Evolutionary conservation across 164 flowering plant genomes (phyloP).

Genomic region (Magnolia sinica): DNA sequence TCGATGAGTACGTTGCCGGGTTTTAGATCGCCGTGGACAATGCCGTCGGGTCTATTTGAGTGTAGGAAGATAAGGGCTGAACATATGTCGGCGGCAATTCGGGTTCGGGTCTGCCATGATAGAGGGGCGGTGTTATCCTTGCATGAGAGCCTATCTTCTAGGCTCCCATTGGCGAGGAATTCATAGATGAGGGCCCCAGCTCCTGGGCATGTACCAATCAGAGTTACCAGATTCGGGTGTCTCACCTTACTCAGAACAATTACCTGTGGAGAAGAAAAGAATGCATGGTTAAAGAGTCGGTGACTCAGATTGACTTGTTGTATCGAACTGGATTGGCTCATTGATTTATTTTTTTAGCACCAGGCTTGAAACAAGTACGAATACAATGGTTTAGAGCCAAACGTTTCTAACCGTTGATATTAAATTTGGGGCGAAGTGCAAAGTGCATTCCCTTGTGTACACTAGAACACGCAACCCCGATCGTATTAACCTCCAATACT

Average conservation of each 20-base stretch:
- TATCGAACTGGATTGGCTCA: no score
- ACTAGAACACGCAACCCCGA: no score
- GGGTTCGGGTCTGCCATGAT: slow-evolving; percentile 74
- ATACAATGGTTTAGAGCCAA: no score
- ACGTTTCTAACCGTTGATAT: no score
- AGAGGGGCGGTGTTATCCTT: slow-evolving; percentile 63
- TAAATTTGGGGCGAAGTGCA: no score
- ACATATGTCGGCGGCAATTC: slow-evolving; percentile 76
- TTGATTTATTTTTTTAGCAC: no score
- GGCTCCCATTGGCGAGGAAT: slow-evolving; percentile 79
- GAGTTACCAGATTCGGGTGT: slow-evolving; percentile 82
- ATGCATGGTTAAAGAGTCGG: background rate
- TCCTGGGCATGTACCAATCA: slow-evolving; percentile 86
- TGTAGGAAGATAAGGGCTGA: slow-evolving; percentile 82
- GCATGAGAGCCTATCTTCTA: slow-evolving; percentile 86
- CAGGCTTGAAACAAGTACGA: no score
- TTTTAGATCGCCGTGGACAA: slow-evolving; percentile 80
- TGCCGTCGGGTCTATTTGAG: slow-evolving; percentile 51
- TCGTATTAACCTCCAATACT: no score
- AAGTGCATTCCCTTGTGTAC: no score
- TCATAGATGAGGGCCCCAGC: slow-evolving; percentile 70
- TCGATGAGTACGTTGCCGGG: slow-evolving; percentile 85
- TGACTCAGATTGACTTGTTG: background rate
- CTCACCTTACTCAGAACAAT: slow-evolving; percentile 72
- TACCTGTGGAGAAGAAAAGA: slow-evolving; percentile 40